These are phyloP conservation scores for thale cress (Arabidopsis thaliana) DNA, from an alignment of 345 rosid species.

Conservation along the genomic window DNA sequence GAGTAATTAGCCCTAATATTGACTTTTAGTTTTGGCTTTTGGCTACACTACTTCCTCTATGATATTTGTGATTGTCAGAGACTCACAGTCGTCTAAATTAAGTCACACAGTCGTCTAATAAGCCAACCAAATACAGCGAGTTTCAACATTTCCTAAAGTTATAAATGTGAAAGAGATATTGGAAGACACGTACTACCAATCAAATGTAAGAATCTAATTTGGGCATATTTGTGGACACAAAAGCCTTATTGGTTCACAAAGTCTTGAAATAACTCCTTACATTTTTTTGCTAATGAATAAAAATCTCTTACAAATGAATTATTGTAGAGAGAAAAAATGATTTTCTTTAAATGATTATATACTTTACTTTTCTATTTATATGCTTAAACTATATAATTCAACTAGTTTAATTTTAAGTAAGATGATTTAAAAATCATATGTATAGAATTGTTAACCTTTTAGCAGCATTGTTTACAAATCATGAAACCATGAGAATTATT, in stretches of 20 bases:
- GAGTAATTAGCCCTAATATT: neutral
- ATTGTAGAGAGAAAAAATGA: neutral
- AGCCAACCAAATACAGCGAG: constrained; percentile 32
- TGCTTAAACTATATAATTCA: too few relatives aligned
- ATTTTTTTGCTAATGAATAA: neutral
- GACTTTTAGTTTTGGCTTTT: neutral
- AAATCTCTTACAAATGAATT: neutral
- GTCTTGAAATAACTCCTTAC: neutral
- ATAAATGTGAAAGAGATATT: constrained; percentile 18
- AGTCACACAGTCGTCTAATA: constrained; percentile 41
- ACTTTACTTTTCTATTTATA: too few relatives aligned
- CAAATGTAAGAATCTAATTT: neutral
- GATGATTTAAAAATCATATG: neutral
- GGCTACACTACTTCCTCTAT: constrained; percentile 1
- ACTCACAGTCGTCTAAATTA: constrained; percentile 38
- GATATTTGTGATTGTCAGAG: constrained; percentile 3
- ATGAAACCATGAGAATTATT: constrained; percentile 11
- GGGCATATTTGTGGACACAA: constrained; percentile 22
- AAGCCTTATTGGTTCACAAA: neutral
- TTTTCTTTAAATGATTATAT: too few relatives aligned
- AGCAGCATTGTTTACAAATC: constrained; percentile 14
- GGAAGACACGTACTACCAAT: constrained; percentile 27
- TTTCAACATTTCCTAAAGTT: constrained; percentile 10
- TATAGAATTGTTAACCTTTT: neutral
- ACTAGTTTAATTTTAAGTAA: too few relatives aligned